Base-by-base conservation (phyloP, 768 basidiomycete genomes). In the Macrolepiota albuminosa region DNA sequence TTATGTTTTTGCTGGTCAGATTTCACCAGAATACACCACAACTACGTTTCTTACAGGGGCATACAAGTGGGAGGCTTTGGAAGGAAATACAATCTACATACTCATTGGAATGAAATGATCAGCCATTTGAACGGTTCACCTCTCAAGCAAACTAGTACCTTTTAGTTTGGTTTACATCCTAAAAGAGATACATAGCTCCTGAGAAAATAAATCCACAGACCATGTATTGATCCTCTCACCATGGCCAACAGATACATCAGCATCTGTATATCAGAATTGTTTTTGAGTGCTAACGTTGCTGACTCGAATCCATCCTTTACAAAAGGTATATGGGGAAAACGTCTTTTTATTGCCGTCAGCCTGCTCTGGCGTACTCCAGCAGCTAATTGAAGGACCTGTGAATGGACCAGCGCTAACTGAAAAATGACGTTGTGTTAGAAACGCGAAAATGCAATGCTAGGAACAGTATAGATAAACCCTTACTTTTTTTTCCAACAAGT, bases 51-150 rank as follows among this genome's bases (percentile, higher is more conserved):
- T 56, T 61, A 63, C 24, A 73, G 60, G 18, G 73, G 71, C 57
- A 74, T 62, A 40, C 64, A 69, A 45, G 37, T 52, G 13, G 73
- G 73, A 10, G 71, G 73, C 11, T 66, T 63, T 11, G 66, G 64
- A 37, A 71, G 62, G 37, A 70, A 69, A 61, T 67, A 69, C 13
- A 70, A 26, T 39, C 70, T 71, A 31, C 31, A 47, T 46, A 2
- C n/a, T 29, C 56, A 36, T 45, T 33, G 21, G 54, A 43, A 31
- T 11, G 11, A 46, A 43, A 31, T 16, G 11, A 46, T 47, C 29
- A 47, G 31, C 50, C 40, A 52, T 33, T 58, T n/a, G 49, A 34
- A 33, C 6, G 13, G 11, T 48, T 54, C 29, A 60, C 37, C 42
- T 37, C 9, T 21, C 34, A 21, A 56, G 6, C 11, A 45, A 51